Evolutionary conservation across 148 eudicot species (phyloP).

Genomic region (Rhododendron vialii): DNA sequence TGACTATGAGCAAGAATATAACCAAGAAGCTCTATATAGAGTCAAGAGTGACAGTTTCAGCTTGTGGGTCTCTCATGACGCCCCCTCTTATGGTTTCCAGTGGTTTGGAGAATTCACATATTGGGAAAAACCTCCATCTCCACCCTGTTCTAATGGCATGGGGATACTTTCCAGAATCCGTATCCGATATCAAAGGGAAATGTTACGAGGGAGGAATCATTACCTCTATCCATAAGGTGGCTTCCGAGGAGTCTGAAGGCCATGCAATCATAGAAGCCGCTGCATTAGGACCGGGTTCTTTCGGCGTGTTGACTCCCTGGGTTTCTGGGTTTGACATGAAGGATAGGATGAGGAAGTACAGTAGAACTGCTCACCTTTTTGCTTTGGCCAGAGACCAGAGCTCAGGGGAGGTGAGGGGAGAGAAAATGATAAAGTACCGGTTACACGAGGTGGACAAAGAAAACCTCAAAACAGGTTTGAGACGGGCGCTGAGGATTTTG

Average conservation of each 20-base stretch:
- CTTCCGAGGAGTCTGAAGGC: constrained; percentile 35
- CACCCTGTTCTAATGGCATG: constrained; percentile 67
- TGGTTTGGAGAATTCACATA: constrained; percentile 57
- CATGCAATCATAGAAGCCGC: constrained; percentile 61
- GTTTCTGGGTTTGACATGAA: constrained; percentile 70
- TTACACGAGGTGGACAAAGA: constrained; percentile 44
- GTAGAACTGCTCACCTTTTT: constrained; percentile 63
- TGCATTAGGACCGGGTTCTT: constrained; percentile 52
- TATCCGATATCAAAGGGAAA: constrained; percentile 35
- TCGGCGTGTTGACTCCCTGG: constrained; percentile 61
- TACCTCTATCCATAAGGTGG: constrained; percentile 68
- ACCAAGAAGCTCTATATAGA: constrained; percentile 59
- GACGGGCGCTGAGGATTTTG: constrained; percentile 58
- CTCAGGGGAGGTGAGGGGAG: constrained; percentile 55
- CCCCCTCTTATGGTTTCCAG: constrained; percentile 72
- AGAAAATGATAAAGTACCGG: constrained; percentile 44
- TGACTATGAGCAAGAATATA: constrained; percentile 21
- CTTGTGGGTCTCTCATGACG: constrained; percentile 70
- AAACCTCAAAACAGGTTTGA: constrained; percentile 56
- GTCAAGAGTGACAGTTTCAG: constrained; percentile 58
- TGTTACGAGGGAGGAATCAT: constrained; percentile 75
- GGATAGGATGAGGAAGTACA: constrained; percentile 50
- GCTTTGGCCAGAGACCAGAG: constrained; percentile 55
- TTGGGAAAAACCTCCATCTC: constrained; percentile 76
- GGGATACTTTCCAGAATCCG: constrained; percentile 80